Base-by-base conservation (phyloP, 1,284 basidiomycete species). In the Microbotryomycetes sp. region DNA sequence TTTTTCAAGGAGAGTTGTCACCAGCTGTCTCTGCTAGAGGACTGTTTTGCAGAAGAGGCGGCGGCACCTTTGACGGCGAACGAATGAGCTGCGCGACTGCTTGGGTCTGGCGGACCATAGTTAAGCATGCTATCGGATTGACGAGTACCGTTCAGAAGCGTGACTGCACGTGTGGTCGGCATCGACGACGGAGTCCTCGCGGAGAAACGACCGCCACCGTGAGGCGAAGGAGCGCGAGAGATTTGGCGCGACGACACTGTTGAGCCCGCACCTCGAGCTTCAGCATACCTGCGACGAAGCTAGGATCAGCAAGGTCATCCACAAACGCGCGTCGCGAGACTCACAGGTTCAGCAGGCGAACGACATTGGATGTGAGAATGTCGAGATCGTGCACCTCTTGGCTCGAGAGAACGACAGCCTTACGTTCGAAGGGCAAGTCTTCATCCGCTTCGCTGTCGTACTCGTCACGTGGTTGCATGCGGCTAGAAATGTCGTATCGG, bases 301-400 rank as follows among this genome's bases (percentile, higher is more conserved):
- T 11, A 9, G 18, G 35, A 9, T 9, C 18, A 41, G 35, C 18
- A 18, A 41, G 35, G 18, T 18, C 35, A 41, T 11, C 35, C 35
- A n/a, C n/a, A n/a, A 9, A 41, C 11, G 9, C 11, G 35, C 9
- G 35, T 41, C 9, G 18, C 9, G 18, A 41, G 45, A 52, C 45
- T 47, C 46, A 64, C 41, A 49, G 41, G 54, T 66, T 62, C 48
- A 69, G 61, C 13, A 69, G 49, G 7, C 60, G 55, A 35, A 67
- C 64, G 31, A 69, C 62, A 47, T 62, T 62, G 5, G 48, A 30
- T 7, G 67, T 67, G 30, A 71, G 49, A 9, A 50, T 45, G 29
- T 69, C 67, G 46, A 71, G 59, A 41, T 71, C 67, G 28, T 59
- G 47, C 23, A 69, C 48, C 45, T 71, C 69, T n/a, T 31, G 49